These are phyloP conservation scores for Eucalyptus shirleyi DNA, from an alignment of 345 rosid genomes.

Conservation along the genomic window DNA sequence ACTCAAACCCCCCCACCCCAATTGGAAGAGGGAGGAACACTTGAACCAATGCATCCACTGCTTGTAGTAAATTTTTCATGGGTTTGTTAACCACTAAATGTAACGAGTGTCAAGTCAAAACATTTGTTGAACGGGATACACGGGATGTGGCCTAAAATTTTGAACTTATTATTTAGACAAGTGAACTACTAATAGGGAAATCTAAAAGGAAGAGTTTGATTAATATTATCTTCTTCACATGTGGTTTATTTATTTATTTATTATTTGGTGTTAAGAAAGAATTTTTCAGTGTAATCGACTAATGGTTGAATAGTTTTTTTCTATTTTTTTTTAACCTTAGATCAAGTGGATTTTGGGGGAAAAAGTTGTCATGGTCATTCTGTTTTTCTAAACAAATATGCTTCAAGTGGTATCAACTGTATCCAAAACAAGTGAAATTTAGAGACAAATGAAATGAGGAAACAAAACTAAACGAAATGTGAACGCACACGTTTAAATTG, in stretches of 20 bases:
- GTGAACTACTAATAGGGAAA: background rate
- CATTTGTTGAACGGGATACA: background rate
- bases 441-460: background rate
- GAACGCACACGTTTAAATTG: background rate
- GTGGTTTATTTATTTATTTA: background rate
- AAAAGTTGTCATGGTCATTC: background rate
- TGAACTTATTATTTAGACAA: background rate
- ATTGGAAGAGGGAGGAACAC: too few species aligned
- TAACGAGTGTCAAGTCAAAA: background rate
- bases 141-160: background rate
- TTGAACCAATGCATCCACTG: rapidly evolving
- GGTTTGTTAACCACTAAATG: background rate
- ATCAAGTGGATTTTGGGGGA: background rate
- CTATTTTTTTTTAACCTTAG: background rate
- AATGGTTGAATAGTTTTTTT: background rate
- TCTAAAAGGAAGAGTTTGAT: background rate
- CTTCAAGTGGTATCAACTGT: background rate
- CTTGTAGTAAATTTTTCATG: background rate
- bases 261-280: background rate
- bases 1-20: rapidly evolving
- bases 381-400: background rate
- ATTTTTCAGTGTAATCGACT: background rate
- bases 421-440: background rate
- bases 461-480: background rate
- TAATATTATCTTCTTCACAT: background rate